These are phyloP conservation scores for Fusarium tricinctum DNA, from an alignment of 2,329 filamentous ascomycete species.

Conservation along the genomic window DNA sequence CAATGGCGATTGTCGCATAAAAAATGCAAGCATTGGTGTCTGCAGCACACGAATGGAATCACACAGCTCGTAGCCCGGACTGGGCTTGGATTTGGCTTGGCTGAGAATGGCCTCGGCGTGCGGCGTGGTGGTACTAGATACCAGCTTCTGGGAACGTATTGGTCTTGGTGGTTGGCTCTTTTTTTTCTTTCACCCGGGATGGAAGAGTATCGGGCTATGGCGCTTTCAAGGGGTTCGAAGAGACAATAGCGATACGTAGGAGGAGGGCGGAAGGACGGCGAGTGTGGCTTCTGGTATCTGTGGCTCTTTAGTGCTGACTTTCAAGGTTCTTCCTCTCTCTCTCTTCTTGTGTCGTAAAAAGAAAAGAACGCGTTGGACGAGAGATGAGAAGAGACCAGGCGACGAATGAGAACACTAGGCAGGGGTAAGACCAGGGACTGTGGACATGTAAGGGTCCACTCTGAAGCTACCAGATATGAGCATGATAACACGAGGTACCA, in stretches of 20 bases:
- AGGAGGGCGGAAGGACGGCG: conserved; percentile 29
- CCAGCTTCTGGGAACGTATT: conserved; percentile 23
- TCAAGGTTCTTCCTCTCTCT: conserved; percentile 39
- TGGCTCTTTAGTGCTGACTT: conserved; percentile 43
- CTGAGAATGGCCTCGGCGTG: conserved; percentile 37
- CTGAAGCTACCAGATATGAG: conserved; percentile 39
- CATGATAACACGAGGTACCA: conserved; percentile 39
- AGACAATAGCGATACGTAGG: conserved; percentile 28
- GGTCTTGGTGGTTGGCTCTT: conserved; percentile 28
- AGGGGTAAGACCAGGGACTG: conserved; percentile 42
- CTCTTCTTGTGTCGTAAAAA: conserved; percentile 46
- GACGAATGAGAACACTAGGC: conserved; percentile 44
- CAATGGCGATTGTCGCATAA: conserved; percentile 52
- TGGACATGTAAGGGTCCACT: conserved; percentile 41
- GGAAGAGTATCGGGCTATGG: conserved; percentile 15
- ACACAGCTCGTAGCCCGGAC: conserved; percentile 36
- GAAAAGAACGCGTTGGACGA: conserved; percentile 49
- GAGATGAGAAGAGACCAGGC: conserved; percentile 45
- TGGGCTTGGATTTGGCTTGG: conserved; percentile 33
- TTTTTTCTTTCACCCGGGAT: conserved; percentile 37
- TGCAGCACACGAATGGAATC: conserved; percentile 45
- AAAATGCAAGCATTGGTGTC: conserved; percentile 50
- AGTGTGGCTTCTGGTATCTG: conserved; percentile 41
- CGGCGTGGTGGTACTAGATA: conserved; percentile 36
- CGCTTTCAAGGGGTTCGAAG: conserved; percentile 27